These are phyloP conservation scores for Penicillium sp. DNA, from an alignment of 2,329 filamentous ascomycete species.

Conservation along the genomic window DNA sequence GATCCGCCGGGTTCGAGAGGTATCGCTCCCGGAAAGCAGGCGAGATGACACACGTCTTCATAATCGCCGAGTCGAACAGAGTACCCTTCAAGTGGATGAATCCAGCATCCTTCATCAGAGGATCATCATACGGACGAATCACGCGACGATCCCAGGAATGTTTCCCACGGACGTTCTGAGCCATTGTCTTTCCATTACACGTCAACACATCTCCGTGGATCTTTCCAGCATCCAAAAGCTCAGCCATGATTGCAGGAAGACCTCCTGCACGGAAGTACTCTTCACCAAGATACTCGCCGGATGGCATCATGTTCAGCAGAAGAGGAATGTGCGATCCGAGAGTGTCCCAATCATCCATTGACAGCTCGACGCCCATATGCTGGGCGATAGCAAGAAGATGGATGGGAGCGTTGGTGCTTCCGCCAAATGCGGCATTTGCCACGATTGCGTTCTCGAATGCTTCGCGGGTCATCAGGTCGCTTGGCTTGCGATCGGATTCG, in stretches of 20 bases:
- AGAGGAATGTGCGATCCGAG: slow-evolving; percentile 53
- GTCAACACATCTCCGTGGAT: slow-evolving; percentile 36
- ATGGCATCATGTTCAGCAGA: slow-evolving; percentile 56
- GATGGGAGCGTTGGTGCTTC: slow-evolving; percentile 58
- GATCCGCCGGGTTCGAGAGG: slow-evolving; percentile 47
- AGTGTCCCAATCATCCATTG: slow-evolving; percentile 55
- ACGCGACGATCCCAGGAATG: slow-evolving; percentile 52
- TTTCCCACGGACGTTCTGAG: slow-evolving; percentile 27
- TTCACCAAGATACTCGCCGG: slow-evolving; percentile 54
- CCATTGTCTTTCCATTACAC: slow-evolving; percentile 35
- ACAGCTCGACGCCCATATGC: slow-evolving; percentile 53
- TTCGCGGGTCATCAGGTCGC: slow-evolving; percentile 55
- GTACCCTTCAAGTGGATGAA: slow-evolving; percentile 52
- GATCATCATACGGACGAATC: slow-evolving; percentile 48
- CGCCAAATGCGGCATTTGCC: slow-evolving; percentile 56
- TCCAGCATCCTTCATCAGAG: slow-evolving; percentile 52
- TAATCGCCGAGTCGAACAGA: slow-evolving; percentile 54
- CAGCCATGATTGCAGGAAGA: slow-evolving; percentile 54
- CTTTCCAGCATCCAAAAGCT: slow-evolving; percentile 51
- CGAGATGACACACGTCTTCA: slow-evolving; percentile 55
- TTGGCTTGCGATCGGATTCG: slow-evolving; percentile 49
- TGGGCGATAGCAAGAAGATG: slow-evolving; percentile 57
- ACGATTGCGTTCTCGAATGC: slow-evolving; percentile 60
- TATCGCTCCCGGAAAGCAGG: slow-evolving; percentile 47
- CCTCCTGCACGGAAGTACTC: slow-evolving; percentile 57